These are phyloP conservation scores for Pestalotiopsis sp. DNA, from an alignment of 2,329 filamentous ascomycete species.

Conservation along the genomic window DNA sequence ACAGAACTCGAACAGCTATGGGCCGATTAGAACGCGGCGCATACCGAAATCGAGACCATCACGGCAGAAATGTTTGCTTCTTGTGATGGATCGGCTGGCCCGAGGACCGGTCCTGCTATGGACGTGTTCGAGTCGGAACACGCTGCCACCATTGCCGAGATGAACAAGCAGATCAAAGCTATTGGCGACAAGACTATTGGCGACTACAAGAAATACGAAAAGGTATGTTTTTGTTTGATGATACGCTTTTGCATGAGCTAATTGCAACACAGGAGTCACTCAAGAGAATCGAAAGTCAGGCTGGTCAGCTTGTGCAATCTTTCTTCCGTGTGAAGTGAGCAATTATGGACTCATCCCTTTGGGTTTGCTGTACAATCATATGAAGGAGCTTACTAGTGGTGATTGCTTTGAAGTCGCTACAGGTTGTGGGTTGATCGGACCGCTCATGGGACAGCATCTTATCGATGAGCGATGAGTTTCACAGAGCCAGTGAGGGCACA, in stretches of 20 bases:
- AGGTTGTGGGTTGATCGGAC: neutral
- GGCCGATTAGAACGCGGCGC: conserved; percentile 25
- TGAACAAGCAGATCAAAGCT: conserved; percentile 24
- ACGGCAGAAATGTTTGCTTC: conserved; percentile 11
- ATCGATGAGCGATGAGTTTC: neutral
- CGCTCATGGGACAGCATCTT: neutral
- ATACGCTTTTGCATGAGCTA: conserved; percentile 13
- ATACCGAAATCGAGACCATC: conserved; percentile 27
- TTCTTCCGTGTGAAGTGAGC: neutral
- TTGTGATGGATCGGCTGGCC: conserved; percentile 10
- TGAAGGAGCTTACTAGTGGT: no score
- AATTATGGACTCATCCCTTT: neutral
- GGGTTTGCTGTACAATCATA: neutral
- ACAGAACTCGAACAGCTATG: conserved; percentile 26
- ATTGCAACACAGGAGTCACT: conserved; percentile 32
- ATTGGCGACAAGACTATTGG: conserved; percentile 29
- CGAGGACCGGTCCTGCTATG: conserved; percentile 11
- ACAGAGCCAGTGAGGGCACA: neutral
- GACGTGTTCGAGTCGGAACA: conserved; percentile 26
- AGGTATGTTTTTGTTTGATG: conserved; percentile 20
- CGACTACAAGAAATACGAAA: conserved; percentile 32
- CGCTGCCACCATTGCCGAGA: conserved; percentile 18
- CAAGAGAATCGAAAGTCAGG: conserved; percentile 29
- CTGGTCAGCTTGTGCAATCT: conserved; percentile 27
- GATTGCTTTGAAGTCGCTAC: neutral